Evolutionary conservation across 2,329 filamentous ascomycete species (phyloP).

Genomic region (Colletotrichum sublineola): DNA sequence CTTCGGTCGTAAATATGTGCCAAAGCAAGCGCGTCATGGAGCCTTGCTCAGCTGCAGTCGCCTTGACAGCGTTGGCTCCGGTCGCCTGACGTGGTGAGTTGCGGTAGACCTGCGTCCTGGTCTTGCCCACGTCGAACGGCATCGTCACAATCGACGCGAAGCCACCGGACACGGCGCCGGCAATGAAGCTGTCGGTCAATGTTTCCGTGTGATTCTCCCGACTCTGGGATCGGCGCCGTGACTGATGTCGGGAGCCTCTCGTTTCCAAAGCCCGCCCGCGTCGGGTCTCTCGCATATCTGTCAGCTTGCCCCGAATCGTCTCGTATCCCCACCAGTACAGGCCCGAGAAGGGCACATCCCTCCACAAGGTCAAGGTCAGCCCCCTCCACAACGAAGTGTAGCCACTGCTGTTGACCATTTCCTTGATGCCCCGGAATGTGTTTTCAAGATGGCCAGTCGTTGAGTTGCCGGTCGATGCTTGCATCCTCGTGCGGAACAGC

Average conservation of each 20-base stretch:
- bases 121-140: slow-evolving; percentile 98
- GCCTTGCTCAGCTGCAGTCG: slow-evolving; percentile 75
- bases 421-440: slow-evolving; percentile 80
- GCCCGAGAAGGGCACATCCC: slow-evolving; percentile 96
- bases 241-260: slow-evolving; percentile 55
- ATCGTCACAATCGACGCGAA: slow-evolving; percentile 91
- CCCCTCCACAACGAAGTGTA: slow-evolving; percentile 91
- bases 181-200: slow-evolving; percentile 89
- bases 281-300: slow-evolving; percentile 72
- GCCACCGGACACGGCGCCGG: slow-evolving; percentile 85
- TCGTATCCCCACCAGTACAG: slow-evolving; percentile 99
- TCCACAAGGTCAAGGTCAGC: slow-evolving; percentile 90
- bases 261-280: slow-evolving; percentile 57
- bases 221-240: slow-evolving; percentile 70
- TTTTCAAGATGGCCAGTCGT: slow-evolving; percentile 80
- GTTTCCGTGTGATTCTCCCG: slow-evolving; percentile 80
- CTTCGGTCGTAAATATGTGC: slow-evolving; percentile 92
- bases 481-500: slow-evolving; percentile 92
- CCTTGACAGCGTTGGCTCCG: slow-evolving; percentile 52
- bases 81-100: slow-evolving; percentile 59
- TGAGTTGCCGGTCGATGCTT: slow-evolving; percentile 75
- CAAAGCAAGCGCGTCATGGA: slow-evolving; percentile 86
- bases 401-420: slow-evolving; percentile 84
- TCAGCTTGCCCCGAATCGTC: slow-evolving; percentile 78
- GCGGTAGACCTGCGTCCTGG: slow-evolving; percentile 86